phyloP scores from a whole-genome alignment of 2,329 filamentous ascomycete genomes.

The Aspergillus sp. region DNA sequence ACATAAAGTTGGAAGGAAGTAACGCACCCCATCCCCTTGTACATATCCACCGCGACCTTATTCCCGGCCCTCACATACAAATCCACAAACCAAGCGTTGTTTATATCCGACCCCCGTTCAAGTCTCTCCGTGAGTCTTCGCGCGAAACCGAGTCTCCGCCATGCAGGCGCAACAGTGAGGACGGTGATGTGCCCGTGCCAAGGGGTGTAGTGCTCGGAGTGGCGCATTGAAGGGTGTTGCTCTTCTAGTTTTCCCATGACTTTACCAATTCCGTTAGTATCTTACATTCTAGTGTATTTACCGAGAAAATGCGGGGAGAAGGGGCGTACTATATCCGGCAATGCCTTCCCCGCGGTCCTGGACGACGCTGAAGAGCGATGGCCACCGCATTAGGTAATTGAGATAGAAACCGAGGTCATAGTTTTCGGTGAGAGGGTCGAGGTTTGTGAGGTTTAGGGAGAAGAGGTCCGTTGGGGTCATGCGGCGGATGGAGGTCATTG shows the following conservation, averaged over 20 bases:
- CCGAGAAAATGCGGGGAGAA: background rate
- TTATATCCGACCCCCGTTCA: conserved; percentile 72
- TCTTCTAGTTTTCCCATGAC: conserved; percentile 97
- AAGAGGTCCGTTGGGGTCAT: conserved; percentile 81
- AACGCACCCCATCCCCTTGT: conserved; percentile 73
- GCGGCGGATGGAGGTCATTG: conserved; percentile 76
- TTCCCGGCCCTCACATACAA: conserved; percentile 89
- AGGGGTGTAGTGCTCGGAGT: conserved; percentile 88
- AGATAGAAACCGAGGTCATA: conserved; percentile 95
- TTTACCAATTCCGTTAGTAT: conserved; percentile 30
- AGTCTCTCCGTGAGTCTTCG: conserved; percentile 74
- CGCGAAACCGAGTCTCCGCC: conserved; percentile 79
- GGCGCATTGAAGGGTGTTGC: conserved; percentile 65
- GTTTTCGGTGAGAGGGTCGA: conserved; percentile 95
- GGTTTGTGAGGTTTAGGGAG: conserved; percentile 86
- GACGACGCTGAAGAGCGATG: conserved; percentile 85
- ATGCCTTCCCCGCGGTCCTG: conserved; percentile 82
- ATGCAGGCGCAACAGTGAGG: conserved; percentile 80
- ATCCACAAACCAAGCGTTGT: conserved; percentile 91
- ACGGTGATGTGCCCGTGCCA: conserved; percentile 99
- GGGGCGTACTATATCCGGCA: conserved; percentile 77
- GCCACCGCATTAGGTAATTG: conserved; percentile 94
- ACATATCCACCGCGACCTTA: conserved; percentile 76
- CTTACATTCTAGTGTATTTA: background rate
- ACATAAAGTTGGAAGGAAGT: background rate